Percentiles rank a stretch among this genome's conserved stretches.
Evolutionary conservation across 148 eudicot genomes (phyloP).

Genomic region (Tetragonia tetragonoides): DNA sequence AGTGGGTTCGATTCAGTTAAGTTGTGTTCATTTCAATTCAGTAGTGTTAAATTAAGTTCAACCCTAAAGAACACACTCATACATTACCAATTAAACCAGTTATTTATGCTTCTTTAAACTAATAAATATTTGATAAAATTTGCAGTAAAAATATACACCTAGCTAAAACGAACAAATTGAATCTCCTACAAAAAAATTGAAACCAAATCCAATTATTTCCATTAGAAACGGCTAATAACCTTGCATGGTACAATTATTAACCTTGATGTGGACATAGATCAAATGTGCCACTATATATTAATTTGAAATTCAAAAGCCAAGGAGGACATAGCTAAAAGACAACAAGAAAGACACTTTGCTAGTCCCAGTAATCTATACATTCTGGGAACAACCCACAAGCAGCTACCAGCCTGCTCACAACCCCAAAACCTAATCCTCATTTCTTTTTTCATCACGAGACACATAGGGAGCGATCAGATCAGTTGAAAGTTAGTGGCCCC

Average conservation of each 20-base stretch:
- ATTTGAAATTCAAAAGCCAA: conserved; percentile 28
- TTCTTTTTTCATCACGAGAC: conserved; percentile 25
- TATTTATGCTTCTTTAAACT: no score
- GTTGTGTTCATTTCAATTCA: no score
- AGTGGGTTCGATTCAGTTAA: no score
- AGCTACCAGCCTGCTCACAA: conserved; percentile 36
- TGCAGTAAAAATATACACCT: no score
- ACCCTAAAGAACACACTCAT: no score
- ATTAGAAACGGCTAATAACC: no score
- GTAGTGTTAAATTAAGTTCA: no score
- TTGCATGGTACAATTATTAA: neutral
- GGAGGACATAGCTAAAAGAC: conserved; percentile 27
- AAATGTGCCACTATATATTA: neutral
- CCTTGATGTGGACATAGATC: neutral
- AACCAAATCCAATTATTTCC: no score
- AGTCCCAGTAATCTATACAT: conserved; percentile 34
- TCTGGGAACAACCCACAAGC: conserved; percentile 45
- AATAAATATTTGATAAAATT: no score
- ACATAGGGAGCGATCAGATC: conserved; percentile 13
- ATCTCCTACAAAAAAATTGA: no score
- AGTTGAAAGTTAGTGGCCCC: conserved; percentile 16
- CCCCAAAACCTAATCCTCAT: conserved; percentile 30
- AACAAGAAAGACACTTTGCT: conserved; percentile 38
- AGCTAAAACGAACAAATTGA: no score
- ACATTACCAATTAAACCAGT: no score